These are phyloP conservation scores for Chaetomium strumarium DNA, from an alignment of 2,329 filamentous ascomycete species.

Conservation along the genomic window DNA sequence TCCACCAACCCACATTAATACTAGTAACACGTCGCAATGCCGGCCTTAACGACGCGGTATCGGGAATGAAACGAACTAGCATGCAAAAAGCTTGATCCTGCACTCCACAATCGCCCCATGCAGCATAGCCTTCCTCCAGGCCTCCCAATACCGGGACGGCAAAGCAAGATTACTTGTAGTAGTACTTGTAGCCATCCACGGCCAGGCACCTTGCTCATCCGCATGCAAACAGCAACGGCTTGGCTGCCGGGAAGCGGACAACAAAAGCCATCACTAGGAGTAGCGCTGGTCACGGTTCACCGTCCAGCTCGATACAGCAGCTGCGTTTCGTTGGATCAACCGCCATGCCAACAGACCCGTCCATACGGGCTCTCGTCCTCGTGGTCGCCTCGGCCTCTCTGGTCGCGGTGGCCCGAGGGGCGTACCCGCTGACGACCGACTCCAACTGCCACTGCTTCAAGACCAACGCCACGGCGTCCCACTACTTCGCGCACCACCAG, in stretches of 20 bases:
- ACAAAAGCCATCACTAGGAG: neutral
- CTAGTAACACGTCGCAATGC: too few relatives aligned
- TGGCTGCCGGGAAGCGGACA: neutral
- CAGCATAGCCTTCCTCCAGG: neutral
- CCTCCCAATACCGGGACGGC: neutral
- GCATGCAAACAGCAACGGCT: neutral
- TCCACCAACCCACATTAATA: too few relatives aligned
- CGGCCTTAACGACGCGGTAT: too few relatives aligned
- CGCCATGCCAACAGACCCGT: conserved; percentile 8
- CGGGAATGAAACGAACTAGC: too few relatives aligned
- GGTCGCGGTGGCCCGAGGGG: conserved; percentile 13
- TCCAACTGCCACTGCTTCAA: conserved; percentile 33
- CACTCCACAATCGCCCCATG: too few relatives aligned
- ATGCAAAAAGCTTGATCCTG: too few relatives aligned
- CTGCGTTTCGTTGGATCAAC: neutral
- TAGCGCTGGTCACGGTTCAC: too few relatives aligned
- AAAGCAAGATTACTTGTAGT: neutral
- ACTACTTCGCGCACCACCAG: conserved; percentile 33
- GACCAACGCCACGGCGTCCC: conserved; percentile 31
- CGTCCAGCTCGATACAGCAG: neutral
- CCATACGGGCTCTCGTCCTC: conserved; percentile 9
- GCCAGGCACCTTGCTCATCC: neutral
- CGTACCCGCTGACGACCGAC: conserved; percentile 24
- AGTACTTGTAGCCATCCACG: neutral
- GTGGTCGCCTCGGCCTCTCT: conserved; percentile 15